A percentile compares a stretch with the other conserved stretches of the same genome.
Conservation (phyloP, 108 stramenopile species). For the Conticribra weissflogii region DNA sequence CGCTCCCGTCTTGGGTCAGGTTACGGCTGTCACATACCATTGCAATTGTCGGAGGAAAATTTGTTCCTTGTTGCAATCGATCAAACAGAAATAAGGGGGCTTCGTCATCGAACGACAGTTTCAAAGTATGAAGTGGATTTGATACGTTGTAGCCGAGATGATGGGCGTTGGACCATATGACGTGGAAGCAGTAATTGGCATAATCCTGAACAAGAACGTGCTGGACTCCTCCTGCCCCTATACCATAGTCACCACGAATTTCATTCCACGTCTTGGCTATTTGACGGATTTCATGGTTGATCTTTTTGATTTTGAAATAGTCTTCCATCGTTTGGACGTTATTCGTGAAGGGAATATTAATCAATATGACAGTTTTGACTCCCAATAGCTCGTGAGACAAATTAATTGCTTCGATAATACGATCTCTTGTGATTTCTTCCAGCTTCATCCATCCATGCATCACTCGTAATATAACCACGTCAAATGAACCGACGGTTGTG, state of each 20-base stretch:
- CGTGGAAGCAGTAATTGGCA: slow-evolving; percentile 25
- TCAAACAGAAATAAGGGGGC: slow-evolving; percentile 40
- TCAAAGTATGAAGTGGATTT: slow-evolving; percentile 9
- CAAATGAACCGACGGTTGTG: slow-evolving; percentile 15
- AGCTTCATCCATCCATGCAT: slow-evolving; percentile 54
- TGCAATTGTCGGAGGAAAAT: slow-evolving; percentile 36
- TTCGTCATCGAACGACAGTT: slow-evolving; percentile 19
- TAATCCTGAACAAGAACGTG: slow-evolving; percentile 44
- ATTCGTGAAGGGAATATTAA: slow-evolving; percentile 48
- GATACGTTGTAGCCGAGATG: slow-evolving; percentile 31
- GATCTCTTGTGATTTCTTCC: slow-evolving; percentile 28
- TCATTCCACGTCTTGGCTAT: slow-evolving; percentile 33
- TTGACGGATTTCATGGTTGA: slow-evolving; percentile 30
- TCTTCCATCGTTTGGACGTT: slow-evolving; percentile 45
- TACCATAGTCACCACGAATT: not conserved
- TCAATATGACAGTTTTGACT: slow-evolving; percentile 41
- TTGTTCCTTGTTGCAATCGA: slow-evolving; percentile 11
- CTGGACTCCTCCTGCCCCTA: slow-evolving; percentile 19
- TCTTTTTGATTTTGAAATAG: slow-evolving; percentile 6
- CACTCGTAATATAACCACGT: slow-evolving; percentile 42
- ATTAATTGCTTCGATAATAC: slow-evolving; percentile 35
- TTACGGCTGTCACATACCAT: slow-evolving; percentile 24
- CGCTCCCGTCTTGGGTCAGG: not conserved
- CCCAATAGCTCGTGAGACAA: slow-evolving; percentile 43
- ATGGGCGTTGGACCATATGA: slow-evolving; percentile 41